A percentile compares a stretch with the other conserved stretches of the same genome.
Evolutionary conservation across 1,284 basidiomycete genomes (phyloP).

Genomic region (Albatrellus sp.): DNA sequence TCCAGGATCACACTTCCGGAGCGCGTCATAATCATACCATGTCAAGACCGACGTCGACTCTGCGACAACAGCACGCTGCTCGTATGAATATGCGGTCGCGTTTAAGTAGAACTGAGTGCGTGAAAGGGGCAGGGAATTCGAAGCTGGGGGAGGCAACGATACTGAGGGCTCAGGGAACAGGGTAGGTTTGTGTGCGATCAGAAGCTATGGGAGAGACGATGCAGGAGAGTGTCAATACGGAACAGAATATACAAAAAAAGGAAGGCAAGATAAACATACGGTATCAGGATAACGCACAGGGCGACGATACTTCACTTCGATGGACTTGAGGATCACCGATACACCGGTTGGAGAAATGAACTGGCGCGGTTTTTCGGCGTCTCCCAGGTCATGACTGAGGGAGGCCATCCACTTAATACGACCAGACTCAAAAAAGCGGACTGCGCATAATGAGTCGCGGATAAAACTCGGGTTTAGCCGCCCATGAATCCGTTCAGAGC

Average conservation of each 20-base stretch:
- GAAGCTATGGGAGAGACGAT: slow-evolving; percentile 25
- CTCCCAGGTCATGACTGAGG: slow-evolving; percentile 46
- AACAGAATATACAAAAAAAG: not conserved
- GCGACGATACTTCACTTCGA: slow-evolving; percentile 49
- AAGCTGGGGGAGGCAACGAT: not conserved
- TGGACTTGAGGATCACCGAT: slow-evolving; percentile 60
- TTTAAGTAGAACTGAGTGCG: slow-evolving; percentile 34
- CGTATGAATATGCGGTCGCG: slow-evolving; percentile 48
- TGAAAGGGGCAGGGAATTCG: slow-evolving; percentile 12
- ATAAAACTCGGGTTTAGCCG: not conserved
- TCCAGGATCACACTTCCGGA: slow-evolving; percentile 52
- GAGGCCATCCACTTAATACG: slow-evolving; percentile 53
- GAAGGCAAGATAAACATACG: slow-evolving; percentile 21
- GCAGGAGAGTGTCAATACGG: not conserved
- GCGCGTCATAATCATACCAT: slow-evolving; percentile 63
- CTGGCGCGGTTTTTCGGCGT: slow-evolving; percentile 33
- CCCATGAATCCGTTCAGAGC: not conserved
- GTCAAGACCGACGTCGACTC: slow-evolving; percentile 51
- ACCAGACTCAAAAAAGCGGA: slow-evolving; percentile 59
- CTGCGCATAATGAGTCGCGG: slow-evolving; percentile 16
- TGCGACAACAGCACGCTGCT: slow-evolving; percentile 48
- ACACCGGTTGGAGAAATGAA: slow-evolving; percentile 51
- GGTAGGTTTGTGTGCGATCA: slow-evolving; percentile 44
- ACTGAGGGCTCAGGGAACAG: slow-evolving; percentile 8
- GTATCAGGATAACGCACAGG: slow-evolving; percentile 67